Evolutionary conservation across 106 monocot species (phyloP).

Genomic region (Dendrobium officinale): DNA sequence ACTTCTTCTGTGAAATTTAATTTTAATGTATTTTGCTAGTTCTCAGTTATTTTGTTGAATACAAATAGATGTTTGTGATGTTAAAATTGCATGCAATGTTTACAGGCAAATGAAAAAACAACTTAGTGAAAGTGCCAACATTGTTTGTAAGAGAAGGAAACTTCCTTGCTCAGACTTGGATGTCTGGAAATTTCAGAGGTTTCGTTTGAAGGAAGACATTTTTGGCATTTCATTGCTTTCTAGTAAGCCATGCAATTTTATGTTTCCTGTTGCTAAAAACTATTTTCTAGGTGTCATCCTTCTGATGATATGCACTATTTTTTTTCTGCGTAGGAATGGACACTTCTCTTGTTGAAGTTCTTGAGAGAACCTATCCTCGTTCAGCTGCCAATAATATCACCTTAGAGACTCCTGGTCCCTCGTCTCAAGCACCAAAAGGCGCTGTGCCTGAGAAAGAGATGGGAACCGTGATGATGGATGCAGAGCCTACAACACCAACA

Average conservation of each 20-base stretch:
- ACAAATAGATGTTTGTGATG: not conserved
- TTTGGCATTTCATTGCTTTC: slow-evolving; percentile 36
- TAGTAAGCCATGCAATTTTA: slow-evolving; percentile 25
- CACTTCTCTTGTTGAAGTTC: slow-evolving; percentile 22
- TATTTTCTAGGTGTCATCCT: not conserved
- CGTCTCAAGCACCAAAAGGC: not conserved
- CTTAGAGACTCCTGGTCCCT: slow-evolving; percentile 7
- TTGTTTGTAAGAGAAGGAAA: slow-evolving; percentile 51
- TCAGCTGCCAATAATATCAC: slow-evolving; percentile 1
- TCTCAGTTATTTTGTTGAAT: not conserved
- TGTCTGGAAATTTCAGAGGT: slow-evolving; percentile 33
- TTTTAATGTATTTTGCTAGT: not conserved
- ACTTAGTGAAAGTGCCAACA: slow-evolving; percentile 24
- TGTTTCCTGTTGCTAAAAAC: not conserved
- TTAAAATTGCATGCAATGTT: not conserved
- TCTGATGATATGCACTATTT: not conserved
- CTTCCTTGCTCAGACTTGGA: slow-evolving; percentile 38
- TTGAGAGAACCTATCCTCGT: slow-evolving; percentile 28
- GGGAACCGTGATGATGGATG: slow-evolving; percentile 1
- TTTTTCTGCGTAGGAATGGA: slow-evolving; percentile 38
- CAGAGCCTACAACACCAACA: not conserved
- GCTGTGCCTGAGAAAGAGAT: slow-evolving; percentile 4
- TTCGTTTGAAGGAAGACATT: slow-evolving; percentile 26
- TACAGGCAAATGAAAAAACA: slow-evolving; percentile 21
- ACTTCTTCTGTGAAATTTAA: not conserved